These are phyloP conservation scores for Clathrus columnatus DNA, from an alignment of 768 basidiomycete genomes.

Conservation along the genomic window DNA sequence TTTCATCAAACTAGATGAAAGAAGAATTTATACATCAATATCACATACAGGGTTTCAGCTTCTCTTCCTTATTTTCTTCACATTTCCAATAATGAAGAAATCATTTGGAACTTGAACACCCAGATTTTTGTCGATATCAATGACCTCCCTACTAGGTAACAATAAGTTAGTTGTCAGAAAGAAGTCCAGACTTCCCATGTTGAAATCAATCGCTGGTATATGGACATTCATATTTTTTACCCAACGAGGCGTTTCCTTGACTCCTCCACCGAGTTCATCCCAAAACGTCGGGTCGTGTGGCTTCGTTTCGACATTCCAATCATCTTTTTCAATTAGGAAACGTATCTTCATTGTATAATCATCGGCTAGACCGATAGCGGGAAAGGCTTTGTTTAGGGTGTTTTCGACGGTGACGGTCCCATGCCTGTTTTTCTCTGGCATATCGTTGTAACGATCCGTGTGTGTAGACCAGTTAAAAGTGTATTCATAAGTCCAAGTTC, in stretches of 20 bases:
- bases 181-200: neutral
- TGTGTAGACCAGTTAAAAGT: neutral
- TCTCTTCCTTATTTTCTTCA: neutral
- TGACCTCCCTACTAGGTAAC: neutral
- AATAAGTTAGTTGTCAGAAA: neutral
- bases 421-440: neutral
- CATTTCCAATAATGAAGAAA: neutral
- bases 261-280: neutral
- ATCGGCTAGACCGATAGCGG: neutral
- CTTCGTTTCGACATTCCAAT: neutral
- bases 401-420: neutral
- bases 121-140: neutral
- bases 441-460: neutral
- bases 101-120: neutral
- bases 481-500: neutral
- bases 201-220: neutral
- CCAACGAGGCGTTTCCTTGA: neutral
- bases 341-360: neutral
- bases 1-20: no score
- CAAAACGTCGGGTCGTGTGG: neutral
- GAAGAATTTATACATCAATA: no score
- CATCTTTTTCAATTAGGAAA: neutral
- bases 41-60: neutral
- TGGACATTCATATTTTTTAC: neutral
- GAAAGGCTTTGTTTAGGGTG: neutral